Base-by-base conservation (phyloP, 176 grass and related monocot genomes). In the Cenchrus purpureus region DNA sequence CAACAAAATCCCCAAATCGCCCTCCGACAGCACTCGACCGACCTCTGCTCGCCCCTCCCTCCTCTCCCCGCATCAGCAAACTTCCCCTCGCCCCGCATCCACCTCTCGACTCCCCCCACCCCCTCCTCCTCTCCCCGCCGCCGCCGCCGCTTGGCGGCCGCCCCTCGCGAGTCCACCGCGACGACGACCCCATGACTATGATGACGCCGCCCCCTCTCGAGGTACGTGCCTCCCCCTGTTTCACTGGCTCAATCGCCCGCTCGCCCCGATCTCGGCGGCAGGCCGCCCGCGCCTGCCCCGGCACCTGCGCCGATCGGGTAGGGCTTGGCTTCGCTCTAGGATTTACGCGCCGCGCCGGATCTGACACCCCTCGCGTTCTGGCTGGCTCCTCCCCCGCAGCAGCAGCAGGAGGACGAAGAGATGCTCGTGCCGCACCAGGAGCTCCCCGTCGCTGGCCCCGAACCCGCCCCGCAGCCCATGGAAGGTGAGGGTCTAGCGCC, bases 391-490 rank as follows among this genome's bases (percentile, higher is more conserved):
- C 37, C 13, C 48, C 10, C 20, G 76, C 80, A 83, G 89, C 89
- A 87, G 88, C 89, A 92, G 82, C 91, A 94, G 91, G 91, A 92
- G 87, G 96, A 94, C 72, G 93, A 95, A 2, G 93, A 98, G 89
- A 94, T 98, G 89, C 87, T 98, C 37, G 91, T 98, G 79, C 93
- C 93, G 13, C 93, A 94, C 76, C 87, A 91, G 66, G 91, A 98
- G 81, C 82, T 90, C n/a, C 80, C 85, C 40, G 82, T 83, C 12
- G 84, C 52, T 31, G 87, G 49, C 19, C 77, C 83, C 44, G 95
- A 91, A 4, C 72, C 74, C 37, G 92, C 74, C 53, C 75, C 87
- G 5, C 95, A 95, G 91, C 96, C 96, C 31, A 98, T 98, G 96
- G 96, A 98, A 95, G 93, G 96, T 98, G 78, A 93, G 57, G 28